Evolutionary conservation across 2,329 filamentous ascomycete genomes (phyloP).

Genomic region (Hirsutella minnesotensis): DNA sequence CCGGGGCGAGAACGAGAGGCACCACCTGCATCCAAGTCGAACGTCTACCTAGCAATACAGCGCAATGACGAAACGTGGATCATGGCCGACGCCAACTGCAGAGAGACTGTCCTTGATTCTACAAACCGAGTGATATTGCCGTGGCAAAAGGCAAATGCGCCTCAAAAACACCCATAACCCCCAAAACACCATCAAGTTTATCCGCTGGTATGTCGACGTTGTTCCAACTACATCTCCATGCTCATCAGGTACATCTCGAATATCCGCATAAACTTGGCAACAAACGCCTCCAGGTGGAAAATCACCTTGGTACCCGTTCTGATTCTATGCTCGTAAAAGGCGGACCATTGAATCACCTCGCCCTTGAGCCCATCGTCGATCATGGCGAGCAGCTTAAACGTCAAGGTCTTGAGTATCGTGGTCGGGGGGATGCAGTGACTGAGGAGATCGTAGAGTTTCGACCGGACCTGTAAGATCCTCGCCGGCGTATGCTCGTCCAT

Average conservation of each 20-base stretch:
- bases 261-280: slow-evolving; percentile 96
- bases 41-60: too few species aligned
- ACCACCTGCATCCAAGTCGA: too few species aligned
- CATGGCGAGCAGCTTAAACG: slow-evolving; percentile 79
- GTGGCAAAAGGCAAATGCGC: too few species aligned
- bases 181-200: too few species aligned
- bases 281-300: slow-evolving; percentile 95
- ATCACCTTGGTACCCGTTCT: slow-evolving; percentile 90
- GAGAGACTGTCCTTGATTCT: too few species aligned
- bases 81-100: too few species aligned
- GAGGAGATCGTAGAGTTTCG: slow-evolving; percentile 92
- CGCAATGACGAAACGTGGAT: too few species aligned
- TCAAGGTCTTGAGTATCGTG: slow-evolving; percentile 85
- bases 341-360: slow-evolving; percentile 90
- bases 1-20: too few species aligned
- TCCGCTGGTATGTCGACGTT: too few species aligned
- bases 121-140: too few species aligned
- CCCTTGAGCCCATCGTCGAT: slow-evolving; percentile 84
- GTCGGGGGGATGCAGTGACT: slow-evolving; percentile 96
- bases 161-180: too few species aligned
- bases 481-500: slow-evolving; percentile 86
- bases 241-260: slow-evolving; percentile 86
- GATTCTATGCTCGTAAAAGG: slow-evolving; percentile 94
- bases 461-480: slow-evolving; percentile 74
- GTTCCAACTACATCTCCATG: slow-evolving; percentile 52